Conservation (phyloP, 805 yeast species). For the Starmerella floricola region DNA sequence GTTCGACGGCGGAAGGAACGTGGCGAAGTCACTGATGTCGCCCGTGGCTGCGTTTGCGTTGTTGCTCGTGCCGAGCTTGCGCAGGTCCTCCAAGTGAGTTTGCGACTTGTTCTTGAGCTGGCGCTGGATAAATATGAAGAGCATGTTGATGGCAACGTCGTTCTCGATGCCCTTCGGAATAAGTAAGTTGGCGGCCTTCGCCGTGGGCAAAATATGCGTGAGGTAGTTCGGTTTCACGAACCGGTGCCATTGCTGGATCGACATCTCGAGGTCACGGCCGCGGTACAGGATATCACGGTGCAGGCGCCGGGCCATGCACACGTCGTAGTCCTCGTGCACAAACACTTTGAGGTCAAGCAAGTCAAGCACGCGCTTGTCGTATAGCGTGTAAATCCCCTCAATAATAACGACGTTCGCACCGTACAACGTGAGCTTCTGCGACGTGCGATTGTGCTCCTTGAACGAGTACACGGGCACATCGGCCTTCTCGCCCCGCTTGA, state of each 20-base stretch:
- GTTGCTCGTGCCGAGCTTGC: constrained; percentile 39
- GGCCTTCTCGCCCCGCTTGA: constrained; percentile 58
- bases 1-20: constrained; percentile 32
- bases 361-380: constrained; percentile 53
- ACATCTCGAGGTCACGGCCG: constrained; percentile 73
- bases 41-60: constrained; percentile 15
- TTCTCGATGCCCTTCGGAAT: constrained; percentile 89
- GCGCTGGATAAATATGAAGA: constrained; percentile 65
- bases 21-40: constrained; percentile 8
- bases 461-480: constrained; percentile 64
- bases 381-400: constrained; percentile 81
- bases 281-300: constrained; percentile 76
- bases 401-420: constrained; percentile 89
- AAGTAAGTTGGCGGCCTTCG: constrained; percentile 69
- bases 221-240: constrained; percentile 91
- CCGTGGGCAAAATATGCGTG: constrained; percentile 57
- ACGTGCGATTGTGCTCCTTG: constrained; percentile 47
- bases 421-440: constrained; percentile 59
- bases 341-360: constrained; percentile 78
- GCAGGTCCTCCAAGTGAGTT: constrained; percentile 53
- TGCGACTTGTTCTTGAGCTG: constrained; percentile 55
- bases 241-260: constrained; percentile 76
- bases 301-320: constrained; percentile 79
- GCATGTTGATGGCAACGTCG: constrained; percentile 60
- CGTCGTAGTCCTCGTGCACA: constrained; percentile 88